phyloP scores from a whole-genome alignment of 192 early-diverging fungal species.

The Thamnidium elegans region DNA sequence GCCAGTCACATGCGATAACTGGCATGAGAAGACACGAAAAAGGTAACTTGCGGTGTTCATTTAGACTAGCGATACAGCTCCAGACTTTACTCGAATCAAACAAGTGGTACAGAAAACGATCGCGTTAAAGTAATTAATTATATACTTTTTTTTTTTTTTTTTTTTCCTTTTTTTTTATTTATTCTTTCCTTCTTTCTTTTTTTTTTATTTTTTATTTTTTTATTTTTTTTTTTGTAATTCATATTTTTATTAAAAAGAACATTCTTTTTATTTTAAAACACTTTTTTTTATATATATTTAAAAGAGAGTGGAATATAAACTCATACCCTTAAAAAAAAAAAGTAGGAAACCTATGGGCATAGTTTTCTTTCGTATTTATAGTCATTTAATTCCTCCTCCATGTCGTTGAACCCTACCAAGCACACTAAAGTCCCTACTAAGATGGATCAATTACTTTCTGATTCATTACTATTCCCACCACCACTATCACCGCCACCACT shows the following conservation, averaged over 20 bases:
- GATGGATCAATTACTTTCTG: slow-evolving; percentile 16
- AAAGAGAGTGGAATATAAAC: no score
- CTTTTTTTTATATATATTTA: no score
- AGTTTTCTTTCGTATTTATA: slow-evolving; percentile 14
- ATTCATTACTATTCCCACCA: slow-evolving; percentile 4
- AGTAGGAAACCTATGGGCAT: slow-evolving; percentile 8
- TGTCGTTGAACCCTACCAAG: slow-evolving; percentile 11
- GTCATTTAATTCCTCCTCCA: slow-evolving; percentile 5
- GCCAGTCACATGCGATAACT: slow-evolving; percentile 15
- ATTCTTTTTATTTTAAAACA: not conserved
- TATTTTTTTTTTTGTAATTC: slow-evolving; percentile 4
- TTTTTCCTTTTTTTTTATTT: slow-evolving; percentile 7
- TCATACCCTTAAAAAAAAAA: no score
- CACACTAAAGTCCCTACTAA: not conserved
- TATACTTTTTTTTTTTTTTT: slow-evolving; percentile 5
- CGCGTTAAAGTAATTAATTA: slow-evolving; percentile 17
- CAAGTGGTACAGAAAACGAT: slow-evolving; percentile 7
- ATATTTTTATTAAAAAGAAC: not conserved
- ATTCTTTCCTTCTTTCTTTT: not conserved
- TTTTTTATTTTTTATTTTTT: not conserved
- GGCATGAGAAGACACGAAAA: slow-evolving; percentile 11
- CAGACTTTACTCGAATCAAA: slow-evolving; percentile 5
- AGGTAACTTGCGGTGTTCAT: not conserved
- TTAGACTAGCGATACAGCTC: slow-evolving; percentile 18
- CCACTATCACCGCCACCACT: no score